Evolutionary conservation across 768 basidiomycete genomes (phyloP).

Genomic region (Leccinum subtestaceum): DNA sequence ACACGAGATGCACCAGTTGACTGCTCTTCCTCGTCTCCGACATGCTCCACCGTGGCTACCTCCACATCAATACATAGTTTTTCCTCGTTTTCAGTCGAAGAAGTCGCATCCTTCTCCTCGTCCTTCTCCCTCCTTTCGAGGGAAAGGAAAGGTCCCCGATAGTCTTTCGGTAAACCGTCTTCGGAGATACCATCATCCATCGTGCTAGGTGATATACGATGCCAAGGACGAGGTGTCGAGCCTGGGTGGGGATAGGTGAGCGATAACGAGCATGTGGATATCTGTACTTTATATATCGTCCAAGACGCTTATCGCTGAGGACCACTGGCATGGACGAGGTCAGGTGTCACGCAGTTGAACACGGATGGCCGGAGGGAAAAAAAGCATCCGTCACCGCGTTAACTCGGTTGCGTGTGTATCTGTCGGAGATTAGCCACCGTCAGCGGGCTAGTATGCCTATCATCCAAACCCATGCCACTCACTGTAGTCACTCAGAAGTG

Average conservation of each 20-base stretch:
- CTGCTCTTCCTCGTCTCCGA: background rate
- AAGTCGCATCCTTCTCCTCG: background rate
- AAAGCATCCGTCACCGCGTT: background rate
- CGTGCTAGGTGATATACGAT: background rate
- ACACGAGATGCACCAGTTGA: background rate
- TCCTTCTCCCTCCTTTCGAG: background rate
- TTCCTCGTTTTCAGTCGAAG: background rate
- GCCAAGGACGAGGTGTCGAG: background rate
- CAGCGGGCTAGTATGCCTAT: background rate
- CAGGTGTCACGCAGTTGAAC: slow-evolving; percentile 1
- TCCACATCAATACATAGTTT: background rate
- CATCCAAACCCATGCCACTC: slow-evolving; percentile 1
- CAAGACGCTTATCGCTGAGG: slow-evolving; percentile 10
- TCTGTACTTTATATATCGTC: background rate
- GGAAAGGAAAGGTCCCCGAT: background rate
- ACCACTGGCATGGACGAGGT: background rate
- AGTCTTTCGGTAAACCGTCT: background rate
- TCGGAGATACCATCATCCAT: slow-evolving; percentile 1
- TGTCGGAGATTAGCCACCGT: background rate
- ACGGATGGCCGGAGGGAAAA: background rate
- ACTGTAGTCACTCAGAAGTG: background rate
- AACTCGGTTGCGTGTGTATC: background rate
- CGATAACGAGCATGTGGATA: background rate
- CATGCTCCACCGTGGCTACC: background rate
- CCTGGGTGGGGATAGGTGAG: background rate